Evolutionary conservation across 2,329 filamentous ascomycete species (phyloP).

Genomic region (Coniochaeta ligniaria): DNA sequence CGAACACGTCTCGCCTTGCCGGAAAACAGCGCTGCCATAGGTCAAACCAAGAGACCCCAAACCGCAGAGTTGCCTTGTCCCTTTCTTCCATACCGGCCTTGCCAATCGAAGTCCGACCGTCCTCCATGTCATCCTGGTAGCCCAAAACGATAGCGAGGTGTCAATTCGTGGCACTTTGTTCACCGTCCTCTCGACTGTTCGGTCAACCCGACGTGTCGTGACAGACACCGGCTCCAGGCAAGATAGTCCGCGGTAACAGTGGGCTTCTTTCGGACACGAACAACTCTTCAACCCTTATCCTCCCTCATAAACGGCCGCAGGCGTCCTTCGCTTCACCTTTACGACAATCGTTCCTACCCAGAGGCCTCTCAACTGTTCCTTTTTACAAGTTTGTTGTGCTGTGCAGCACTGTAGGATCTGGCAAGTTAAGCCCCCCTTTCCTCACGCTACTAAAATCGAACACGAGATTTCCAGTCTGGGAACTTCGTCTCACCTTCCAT

Average conservation of each 20-base stretch:
- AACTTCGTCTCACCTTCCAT: not conserved
- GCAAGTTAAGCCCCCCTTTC: constrained; percentile 1
- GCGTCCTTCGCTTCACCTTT: constrained; percentile 41
- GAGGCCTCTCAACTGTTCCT: not conserved
- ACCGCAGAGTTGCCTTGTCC: not conserved
- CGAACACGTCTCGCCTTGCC: not conserved
- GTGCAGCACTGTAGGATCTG: not conserved
- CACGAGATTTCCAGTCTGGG: not conserved
- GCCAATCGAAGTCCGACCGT: not conserved
- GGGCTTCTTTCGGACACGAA: constrained; percentile 30
- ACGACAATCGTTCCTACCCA: constrained; percentile 18
- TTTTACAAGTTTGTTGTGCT: constrained; percentile 13
- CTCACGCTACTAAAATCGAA: not conserved
- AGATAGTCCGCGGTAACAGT: constrained; percentile 37
- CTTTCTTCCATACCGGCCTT: not conserved
- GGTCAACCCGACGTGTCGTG: constrained; percentile 12
- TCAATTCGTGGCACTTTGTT: constrained; percentile 14
- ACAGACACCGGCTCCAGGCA: constrained; percentile 10
- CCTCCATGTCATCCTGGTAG: constrained; percentile 14
- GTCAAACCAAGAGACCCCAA: not conserved
- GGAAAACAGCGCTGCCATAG: not conserved
- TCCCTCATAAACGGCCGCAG: constrained; percentile 40
- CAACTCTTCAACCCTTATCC: constrained; percentile 25
- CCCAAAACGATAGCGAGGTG: constrained; percentile 13
- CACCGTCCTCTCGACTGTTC: constrained; percentile 4